Evolutionary conservation across 169 alveolate genomes (phyloP), one percentile per base, ranked within the genome.

Genomic region (Eimeria zaria): DNA sequence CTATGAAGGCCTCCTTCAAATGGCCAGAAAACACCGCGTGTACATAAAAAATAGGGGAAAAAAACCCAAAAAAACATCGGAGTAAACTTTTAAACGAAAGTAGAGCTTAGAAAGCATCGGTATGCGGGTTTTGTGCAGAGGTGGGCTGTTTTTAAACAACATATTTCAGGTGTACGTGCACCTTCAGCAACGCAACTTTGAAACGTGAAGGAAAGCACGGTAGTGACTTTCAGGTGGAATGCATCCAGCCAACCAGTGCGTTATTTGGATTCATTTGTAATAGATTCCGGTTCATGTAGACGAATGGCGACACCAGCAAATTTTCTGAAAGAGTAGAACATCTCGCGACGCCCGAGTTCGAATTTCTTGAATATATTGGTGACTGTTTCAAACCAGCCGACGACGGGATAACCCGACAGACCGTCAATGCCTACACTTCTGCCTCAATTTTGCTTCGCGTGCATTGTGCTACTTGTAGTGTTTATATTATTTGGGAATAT

Each of bases 161-260:
- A 0, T n/a, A 27, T n/a, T 22, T 27, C 74, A 73, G 53, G 84
- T 73, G 84, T 73, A 73, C 58, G 84, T 39, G 39, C 84, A 73
- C 58, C 53, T 44, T 55, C 7, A 44, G 53, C 84, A 39, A 36
- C 16, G 55, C 84, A 33, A 36, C 84, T 36, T 36, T 27, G 74
- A n/a, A 64, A 27, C 41, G 41, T n/a, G 39, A 7, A 64, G n/a
- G 18, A 51, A 51, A 51, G 12, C 12, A 51, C 12, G 6, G 18
- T 12, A 51, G 12, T 51, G 6, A 51, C 6, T 51, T 51, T 51
- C 58, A 51, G 58, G 12, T 51, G 6, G 58, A 12, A 8, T 51
- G 18, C 58, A 51, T 12, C 12, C 6, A 51, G 12, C 18, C 58
- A 6, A 51, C 58, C 69, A 60, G 12, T n/a, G 39, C 8, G 0